Evolutionary conservation across 2,329 filamentous ascomycete species (phyloP).

Genomic region (Curvularia verruculosa): DNA sequence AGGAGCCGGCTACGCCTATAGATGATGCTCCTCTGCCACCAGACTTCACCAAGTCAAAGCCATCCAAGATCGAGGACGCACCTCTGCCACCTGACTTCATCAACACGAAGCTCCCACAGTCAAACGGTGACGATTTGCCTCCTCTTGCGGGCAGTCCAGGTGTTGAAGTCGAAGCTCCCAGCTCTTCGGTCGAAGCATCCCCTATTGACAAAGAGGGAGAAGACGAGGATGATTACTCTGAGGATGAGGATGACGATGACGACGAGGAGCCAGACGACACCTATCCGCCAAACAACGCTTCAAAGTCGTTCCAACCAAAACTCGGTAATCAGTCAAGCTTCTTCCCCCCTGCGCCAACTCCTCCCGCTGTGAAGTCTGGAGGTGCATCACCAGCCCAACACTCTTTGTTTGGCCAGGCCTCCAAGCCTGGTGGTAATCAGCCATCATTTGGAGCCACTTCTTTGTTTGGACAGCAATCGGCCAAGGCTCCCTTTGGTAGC

Average conservation of each 20-base stretch:
- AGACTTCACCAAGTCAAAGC: slow-evolving; percentile 40
- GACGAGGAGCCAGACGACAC: slow-evolving; percentile 54
- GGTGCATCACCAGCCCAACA: slow-evolving; percentile 25
- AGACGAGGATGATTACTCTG: slow-evolving; percentile 35
- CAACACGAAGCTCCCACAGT: slow-evolving; percentile 36
- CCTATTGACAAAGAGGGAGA: slow-evolving; percentile 38
- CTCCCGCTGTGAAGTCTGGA: slow-evolving; percentile 36
- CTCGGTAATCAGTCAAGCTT: slow-evolving; percentile 33
- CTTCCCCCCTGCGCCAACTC: slow-evolving; percentile 42
- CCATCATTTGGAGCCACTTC: slow-evolving; percentile 18
- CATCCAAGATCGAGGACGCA: slow-evolving; percentile 37
- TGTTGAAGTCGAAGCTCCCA: slow-evolving; percentile 50
- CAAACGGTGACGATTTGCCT: slow-evolving; percentile 48
- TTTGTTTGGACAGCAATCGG: slow-evolving; percentile 26
- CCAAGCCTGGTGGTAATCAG: slow-evolving; percentile 16
- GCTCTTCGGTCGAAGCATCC: slow-evolving; percentile 42
- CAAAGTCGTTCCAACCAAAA: slow-evolving; percentile 24
- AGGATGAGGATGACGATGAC: slow-evolving; percentile 49
- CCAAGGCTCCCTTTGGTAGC: slow-evolving; percentile 18
- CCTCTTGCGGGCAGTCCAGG: slow-evolving; percentile 58
- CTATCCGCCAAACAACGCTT: slow-evolving; percentile 28
- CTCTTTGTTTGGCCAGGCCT: slow-evolving; percentile 23
- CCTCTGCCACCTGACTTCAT: slow-evolving; percentile 47
- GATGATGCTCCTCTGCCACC: slow-evolving; percentile 49
- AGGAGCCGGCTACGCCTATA: slow-evolving; percentile 34